These are phyloP conservation scores for Psilocybe subaeruginosa DNA, from an alignment of 768 basidiomycete species.

Conservation along the genomic window DNA sequence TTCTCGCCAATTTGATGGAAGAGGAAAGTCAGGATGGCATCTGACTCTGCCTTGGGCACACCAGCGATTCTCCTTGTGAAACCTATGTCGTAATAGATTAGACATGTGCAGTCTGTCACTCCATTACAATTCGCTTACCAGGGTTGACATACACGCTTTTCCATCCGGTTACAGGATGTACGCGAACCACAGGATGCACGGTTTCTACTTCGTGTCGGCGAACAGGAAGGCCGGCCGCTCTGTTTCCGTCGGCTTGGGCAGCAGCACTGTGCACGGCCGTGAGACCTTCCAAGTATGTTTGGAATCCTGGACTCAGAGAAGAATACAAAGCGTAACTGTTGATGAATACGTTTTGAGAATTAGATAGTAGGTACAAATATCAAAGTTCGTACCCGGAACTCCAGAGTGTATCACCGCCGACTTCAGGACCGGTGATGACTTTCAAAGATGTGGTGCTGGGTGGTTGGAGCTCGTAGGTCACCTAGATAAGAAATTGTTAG, in stretches of 20 bases:
- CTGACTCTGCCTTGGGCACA: constrained; percentile 82
- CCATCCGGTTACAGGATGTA: constrained; percentile 84
- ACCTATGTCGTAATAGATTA: constrained; percentile 37
- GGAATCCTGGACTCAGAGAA: constrained; percentile 73
- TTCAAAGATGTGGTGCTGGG: constrained; percentile 80
- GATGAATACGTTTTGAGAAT: neutral
- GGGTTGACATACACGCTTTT: constrained; percentile 86
- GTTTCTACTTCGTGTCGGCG: constrained; percentile 71
- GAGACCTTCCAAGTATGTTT: constrained; percentile 76
- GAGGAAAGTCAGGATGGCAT: constrained; percentile 68
- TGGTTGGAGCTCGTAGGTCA: constrained; percentile 83
- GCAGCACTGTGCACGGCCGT: constrained; percentile 77
- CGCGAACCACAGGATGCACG: constrained; percentile 80
- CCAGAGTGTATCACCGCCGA: constrained; percentile 83
- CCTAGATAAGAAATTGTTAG: constrained; percentile 26
- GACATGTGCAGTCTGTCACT: neutral
- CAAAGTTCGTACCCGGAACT: constrained; percentile 62
- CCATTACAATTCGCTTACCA: constrained; percentile 36
- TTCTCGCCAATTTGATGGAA: constrained; percentile 73
- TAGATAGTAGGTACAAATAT: neutral
- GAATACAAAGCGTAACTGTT: constrained; percentile 82
- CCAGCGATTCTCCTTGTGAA: constrained; percentile 82
- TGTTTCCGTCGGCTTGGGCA: constrained; percentile 76
- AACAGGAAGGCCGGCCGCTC: constrained; percentile 69
- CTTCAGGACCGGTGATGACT: constrained; percentile 67